Evolutionary conservation across 2,329 filamentous ascomycete genomes (phyloP), one percentile per base, ranked within the genome.

Genomic region (Alternaria sp.): DNA sequence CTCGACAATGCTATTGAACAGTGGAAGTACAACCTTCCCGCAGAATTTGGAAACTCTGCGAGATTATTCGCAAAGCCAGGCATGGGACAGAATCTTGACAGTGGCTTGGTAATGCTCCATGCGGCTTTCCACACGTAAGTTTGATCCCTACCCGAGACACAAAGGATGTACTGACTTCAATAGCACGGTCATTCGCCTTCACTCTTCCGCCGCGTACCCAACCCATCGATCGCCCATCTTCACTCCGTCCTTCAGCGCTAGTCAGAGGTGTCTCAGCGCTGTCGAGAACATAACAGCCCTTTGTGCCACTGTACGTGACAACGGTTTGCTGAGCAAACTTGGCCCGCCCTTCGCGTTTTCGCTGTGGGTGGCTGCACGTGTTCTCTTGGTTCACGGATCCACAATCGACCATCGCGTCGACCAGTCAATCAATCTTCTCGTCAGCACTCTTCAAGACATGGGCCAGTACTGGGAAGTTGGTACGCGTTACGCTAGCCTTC

Each of bases 281-380:
- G 94, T 96, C 9, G 77, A 79, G 48, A 78, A 74, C 53, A 92
- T 97, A 59, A 88, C 90, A 38, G 88, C 90, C 0, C 84, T 97
- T 1, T 90, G 89, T 62, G 89, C 91, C 62, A 93, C 93, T 71
- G 92, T 96, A 12, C 86, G 91, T 28, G 87, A 77, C 12, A 90
- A 92, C 69, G 85, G 86, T 52, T 86, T 96, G 75, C 83, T 97
- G 20, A 85, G 88, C 51, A 93, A 93, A 75, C 87, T 97, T 16
- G 94, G 94, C 0, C 93, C 93, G 0, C 93, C 93, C 0, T 97
- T 97, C 75, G 93, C 93, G 4, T 97, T 97, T 74, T 93, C 92
- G 0, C 83, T 97, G 2, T 97, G 94, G 94, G 94, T 97, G 16
- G 93, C 92, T 3, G 93, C 94, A 6, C 89, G 94, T 4, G 84